Evolutionary conservation across 2,329 filamentous ascomycete species (phyloP), one percentile per base, ranked within the genome.

Genomic region (Chaetomium sp.): DNA sequence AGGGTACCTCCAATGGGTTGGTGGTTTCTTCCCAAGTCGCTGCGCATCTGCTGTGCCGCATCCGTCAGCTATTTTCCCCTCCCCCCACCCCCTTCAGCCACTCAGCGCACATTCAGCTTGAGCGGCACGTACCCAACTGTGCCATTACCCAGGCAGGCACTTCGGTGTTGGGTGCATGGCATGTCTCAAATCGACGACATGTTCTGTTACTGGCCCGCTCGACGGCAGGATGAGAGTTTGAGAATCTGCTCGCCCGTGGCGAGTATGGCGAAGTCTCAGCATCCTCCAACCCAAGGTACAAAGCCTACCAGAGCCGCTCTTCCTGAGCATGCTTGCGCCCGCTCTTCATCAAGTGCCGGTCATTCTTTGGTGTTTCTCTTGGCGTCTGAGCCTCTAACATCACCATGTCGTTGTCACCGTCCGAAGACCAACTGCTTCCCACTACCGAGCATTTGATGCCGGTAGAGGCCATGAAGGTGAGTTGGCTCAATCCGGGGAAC

Each of bases 381-480:
- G n/a, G 21, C 45, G n/a, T 47, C 45, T 42, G 38, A 47, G 45
- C 45, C 38, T 42, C 16, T 5, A 42, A 47, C 27, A 55, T 5
- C 19, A 21, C 19, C 16, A 55, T 55, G 51, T 23, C 51, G 2
- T 9, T 35, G 21, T 33, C 51, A 35, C 29, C 51, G 5, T 31
- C 51, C 29, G 31, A 55, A 35, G 29, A 35, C 23, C n/a, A 13
- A 19, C 29, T 57, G 12, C 54, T 57, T 16, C 12, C 42, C 45
- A 59, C 57, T 19, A 51, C 27, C n/a, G 57, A n/a, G 38, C 45
- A 59, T 13, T 13, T 59, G 2, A 59, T 59, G 57, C 35, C 57
- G 4, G 42, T 59, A 19, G 57, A 59, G 27, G 47, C 57, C 42
- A 59, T 59, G 57, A 35, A 59, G 45, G 57, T 38, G 27, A 59